Base-by-base conservation (phyloP, 352 stramenopile genomes). In the Peronospora farinosa region DNA sequence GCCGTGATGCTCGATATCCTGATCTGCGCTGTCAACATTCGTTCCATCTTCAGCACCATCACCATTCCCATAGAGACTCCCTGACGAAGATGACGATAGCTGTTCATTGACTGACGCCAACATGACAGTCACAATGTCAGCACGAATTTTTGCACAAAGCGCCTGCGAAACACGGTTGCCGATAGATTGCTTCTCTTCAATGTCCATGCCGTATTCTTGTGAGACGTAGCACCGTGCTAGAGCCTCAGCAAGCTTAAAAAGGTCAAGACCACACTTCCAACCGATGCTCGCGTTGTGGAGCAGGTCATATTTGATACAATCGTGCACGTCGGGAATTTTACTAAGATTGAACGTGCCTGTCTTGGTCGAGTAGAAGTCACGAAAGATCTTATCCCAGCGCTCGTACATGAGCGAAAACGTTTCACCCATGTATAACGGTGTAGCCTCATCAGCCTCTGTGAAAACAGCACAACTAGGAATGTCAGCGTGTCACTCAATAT, bases 131-230 rank as follows among this genome's bases (percentile, higher is more conserved):
- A 88, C 82, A 47, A 93, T 87, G 52, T 93, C 82, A 9, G 84
- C 95, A 44, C 96, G 96, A 56, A 99, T 97, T 74, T 99, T 99
- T 36, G 97, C 96, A 30, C 98, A 87, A 0, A 99, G 74, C 11
- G 95, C 92, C 47, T 96, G 84, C 30, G 95, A 98, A 45, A 99
- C 98, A 39, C 96, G 96, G 15, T 86, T 88, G 17, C 95, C 95
- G 51, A 98, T 98, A 12, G 85, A 92, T 49, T 96, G 75, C 65
- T 99, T 99, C 57, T 98, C 93, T 2, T 54, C 58, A 12, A 88
- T 57, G 17, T 92, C 76, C 71, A 96, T 97, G 35, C 93, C 82
- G 42, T 93, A 93, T 66, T 99, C 97, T 55, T 99, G 96, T 2
- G 96, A 96, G 3, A 99, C 95, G 46, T 99, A 96, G 55, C 93